Evolutionary conservation across 2,329 filamentous ascomycete species (phyloP).

Genomic region (Fusarium bulbicola): DNA sequence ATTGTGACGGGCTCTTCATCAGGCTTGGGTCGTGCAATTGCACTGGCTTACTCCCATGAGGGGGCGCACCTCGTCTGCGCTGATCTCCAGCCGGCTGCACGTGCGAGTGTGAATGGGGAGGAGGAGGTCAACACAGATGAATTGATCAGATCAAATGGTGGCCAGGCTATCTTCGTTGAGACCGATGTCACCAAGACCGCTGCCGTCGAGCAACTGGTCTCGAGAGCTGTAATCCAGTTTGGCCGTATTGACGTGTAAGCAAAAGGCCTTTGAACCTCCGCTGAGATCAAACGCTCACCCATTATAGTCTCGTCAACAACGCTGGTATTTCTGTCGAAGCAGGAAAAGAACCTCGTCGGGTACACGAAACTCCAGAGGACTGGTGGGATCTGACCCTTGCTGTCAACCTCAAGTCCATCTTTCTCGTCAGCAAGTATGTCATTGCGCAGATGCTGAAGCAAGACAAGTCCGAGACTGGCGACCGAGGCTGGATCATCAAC

Average conservation of each 20-base stretch:
- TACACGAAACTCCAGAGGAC: slow-evolving; percentile 58
- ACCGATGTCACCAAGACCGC: slow-evolving; percentile 52
- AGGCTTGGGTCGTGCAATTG: slow-evolving; percentile 57
- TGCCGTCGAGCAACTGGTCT: slow-evolving; percentile 51
- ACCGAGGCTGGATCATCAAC: slow-evolving; percentile 61
- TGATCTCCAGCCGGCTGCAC: slow-evolving; percentile 47
- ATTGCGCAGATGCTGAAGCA: slow-evolving; percentile 61
- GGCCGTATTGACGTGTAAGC: slow-evolving; percentile 38
- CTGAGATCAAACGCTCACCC: too few species aligned
- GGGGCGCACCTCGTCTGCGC: slow-evolving; percentile 55
- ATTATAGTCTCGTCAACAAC: slow-evolving; percentile 16
- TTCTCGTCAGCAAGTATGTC: slow-evolving; percentile 56
- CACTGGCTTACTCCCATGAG: slow-evolving; percentile 52
- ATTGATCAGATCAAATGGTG: slow-evolving; percentile 47
- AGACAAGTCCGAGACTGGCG: slow-evolving; percentile 47
- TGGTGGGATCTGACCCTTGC: slow-evolving; percentile 55
- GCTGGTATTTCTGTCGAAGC: slow-evolving; percentile 55
- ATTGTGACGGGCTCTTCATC: slow-evolving; percentile 59
- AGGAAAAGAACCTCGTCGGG: slow-evolving; percentile 45
- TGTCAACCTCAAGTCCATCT: slow-evolving; percentile 51
- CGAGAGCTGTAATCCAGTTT: slow-evolving; percentile 26
- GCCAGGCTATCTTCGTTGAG: slow-evolving; percentile 53
- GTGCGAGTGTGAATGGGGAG: slow-evolving; percentile 40
- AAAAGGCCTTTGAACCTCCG: too few species aligned
- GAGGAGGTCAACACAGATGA: slow-evolving; percentile 44